Evolutionary conservation across 2,329 filamentous ascomycete species (phyloP), one percentile per base, ranked within the genome.

Genomic region (Gliomastix tumulicola): DNA sequence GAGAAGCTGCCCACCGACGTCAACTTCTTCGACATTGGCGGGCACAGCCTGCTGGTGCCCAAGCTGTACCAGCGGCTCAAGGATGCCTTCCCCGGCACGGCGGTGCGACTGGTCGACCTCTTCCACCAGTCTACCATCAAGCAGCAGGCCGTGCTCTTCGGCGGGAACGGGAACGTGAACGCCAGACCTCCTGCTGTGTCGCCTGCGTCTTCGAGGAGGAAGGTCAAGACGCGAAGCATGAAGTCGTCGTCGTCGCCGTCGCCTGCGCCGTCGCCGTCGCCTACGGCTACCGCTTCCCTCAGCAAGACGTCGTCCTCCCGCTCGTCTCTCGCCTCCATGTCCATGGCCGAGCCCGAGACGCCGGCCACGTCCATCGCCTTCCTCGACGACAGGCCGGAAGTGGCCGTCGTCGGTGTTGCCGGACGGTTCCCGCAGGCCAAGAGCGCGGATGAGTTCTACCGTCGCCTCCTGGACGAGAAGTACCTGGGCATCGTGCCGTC

Each of bases 21-120:
- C 38, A 44, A 42, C 20, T 45, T 45, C 33, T 45, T 45, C 30
- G 41, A 40, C 31, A 36, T 45, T 28, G 43, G 43, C 13, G 43
- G 43, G 9, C 42, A 44, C 36, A 40, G 36, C 19, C 32, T 45
- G 4, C 34, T 45, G 18, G 38, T 44, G 6, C 32, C 42, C 9
- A 39, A 38, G 32, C 43, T 45, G 10, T 39, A 44, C 15, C 32
- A 36, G 5, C 31, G 25, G 15, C 27, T 45, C 35, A 41, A 39
- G 25, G 21, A 20, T 11, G 36, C 36, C 6, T 41, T 44, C 22
- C n/a, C n/a, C n/a, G 25, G 20, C 13, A 35, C 28, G 18, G n/a
- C 30, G 2, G 25, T 42, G 7, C 34, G 35, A 15, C 37, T 42
- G 6, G 37, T 42, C 7, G 40, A 42, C 15, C 34, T 42, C 8